A percentile compares a stretch with the other conserved stretches of the same genome.
Conservation (phyloP, 345 rosid species). For the Geranium brycei region DNA sequence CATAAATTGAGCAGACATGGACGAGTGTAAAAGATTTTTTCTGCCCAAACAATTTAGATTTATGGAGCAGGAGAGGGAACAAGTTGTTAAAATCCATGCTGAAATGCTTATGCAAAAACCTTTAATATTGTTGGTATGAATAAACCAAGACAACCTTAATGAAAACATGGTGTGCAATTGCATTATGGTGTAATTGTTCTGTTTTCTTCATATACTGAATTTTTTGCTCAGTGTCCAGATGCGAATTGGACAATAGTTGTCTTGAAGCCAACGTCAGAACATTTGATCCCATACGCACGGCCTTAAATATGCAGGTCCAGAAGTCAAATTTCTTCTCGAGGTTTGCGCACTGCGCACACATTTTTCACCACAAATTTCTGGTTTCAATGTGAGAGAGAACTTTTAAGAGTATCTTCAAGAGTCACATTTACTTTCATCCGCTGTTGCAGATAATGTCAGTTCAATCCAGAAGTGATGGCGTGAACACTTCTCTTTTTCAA, state of each 20-base stretch:
- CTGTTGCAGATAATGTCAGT: constrained; percentile 75
- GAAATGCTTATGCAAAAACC: not conserved
- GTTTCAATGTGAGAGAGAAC: not conserved
- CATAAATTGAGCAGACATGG: too few species aligned
- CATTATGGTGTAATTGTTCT: not conserved
- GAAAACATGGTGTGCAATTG: not conserved
- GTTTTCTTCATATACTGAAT: not conserved
- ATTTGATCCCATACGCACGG: not conserved
- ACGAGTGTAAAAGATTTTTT: too few species aligned
- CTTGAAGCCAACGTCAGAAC: not conserved
- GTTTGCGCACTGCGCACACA: constrained; percentile 21
- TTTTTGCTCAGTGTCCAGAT: not conserved
- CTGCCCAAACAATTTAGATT: too few species aligned
- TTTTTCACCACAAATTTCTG: not conserved
- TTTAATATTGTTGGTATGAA: not conserved
- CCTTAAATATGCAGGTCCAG: constrained; percentile 39
- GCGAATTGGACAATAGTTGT: not conserved
- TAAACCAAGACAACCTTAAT: not conserved
- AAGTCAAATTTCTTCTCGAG: constrained; percentile 80
- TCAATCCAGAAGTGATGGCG: constrained; percentile 96
- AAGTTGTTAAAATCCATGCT: too few species aligned
- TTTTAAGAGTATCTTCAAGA: not conserved
- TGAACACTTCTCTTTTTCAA: constrained; percentile 76
- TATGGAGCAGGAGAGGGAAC: too few species aligned
- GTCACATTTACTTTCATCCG: not conserved